These are phyloP conservation scores for Fusarium solani-melongenae DNA, from an alignment of 2,329 filamentous ascomycete species.

Conservation along the genomic window DNA sequence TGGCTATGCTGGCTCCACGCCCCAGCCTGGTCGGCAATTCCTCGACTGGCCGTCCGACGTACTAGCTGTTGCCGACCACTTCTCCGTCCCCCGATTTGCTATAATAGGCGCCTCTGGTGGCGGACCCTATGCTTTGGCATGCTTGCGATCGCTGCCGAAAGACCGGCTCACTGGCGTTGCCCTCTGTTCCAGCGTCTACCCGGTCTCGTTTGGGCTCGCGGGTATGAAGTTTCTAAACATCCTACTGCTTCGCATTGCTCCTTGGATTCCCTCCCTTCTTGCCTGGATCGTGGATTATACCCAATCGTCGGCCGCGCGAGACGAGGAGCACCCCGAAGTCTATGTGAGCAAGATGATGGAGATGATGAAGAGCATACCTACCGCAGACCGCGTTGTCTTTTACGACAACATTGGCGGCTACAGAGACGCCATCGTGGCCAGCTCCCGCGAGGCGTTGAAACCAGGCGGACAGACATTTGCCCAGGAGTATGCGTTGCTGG, in stretches of 20 bases:
- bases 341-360: background rate
- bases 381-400: background rate
- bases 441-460: background rate
- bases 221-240: slow-evolving; percentile 18
- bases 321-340: background rate
- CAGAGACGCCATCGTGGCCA: background rate
- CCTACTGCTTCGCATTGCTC: background rate
- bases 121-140: slow-evolving; percentile 51
- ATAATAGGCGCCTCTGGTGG: slow-evolving; percentile 51
- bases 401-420: background rate
- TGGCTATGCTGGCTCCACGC: slow-evolving; percentile 54
- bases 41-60: slow-evolving; percentile 51
- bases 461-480: background rate
- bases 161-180: slow-evolving; percentile 49
- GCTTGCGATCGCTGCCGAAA: slow-evolving; percentile 44
- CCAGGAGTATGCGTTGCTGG: slow-evolving; percentile 46
- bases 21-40: slow-evolving; percentile 46
- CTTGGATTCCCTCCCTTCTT: background rate
- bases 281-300: background rate
- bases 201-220: slow-evolving; percentile 27
- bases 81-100: slow-evolving; percentile 43
- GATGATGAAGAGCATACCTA: background rate
- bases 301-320: background rate
- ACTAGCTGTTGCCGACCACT: slow-evolving; percentile 40
- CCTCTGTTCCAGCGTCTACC: slow-evolving; percentile 40